Evolutionary conservation across 768 basidiomycete species (phyloP), one percentile per base, ranked within the genome.

Genomic region (Paxillus rubicundulus): DNA sequence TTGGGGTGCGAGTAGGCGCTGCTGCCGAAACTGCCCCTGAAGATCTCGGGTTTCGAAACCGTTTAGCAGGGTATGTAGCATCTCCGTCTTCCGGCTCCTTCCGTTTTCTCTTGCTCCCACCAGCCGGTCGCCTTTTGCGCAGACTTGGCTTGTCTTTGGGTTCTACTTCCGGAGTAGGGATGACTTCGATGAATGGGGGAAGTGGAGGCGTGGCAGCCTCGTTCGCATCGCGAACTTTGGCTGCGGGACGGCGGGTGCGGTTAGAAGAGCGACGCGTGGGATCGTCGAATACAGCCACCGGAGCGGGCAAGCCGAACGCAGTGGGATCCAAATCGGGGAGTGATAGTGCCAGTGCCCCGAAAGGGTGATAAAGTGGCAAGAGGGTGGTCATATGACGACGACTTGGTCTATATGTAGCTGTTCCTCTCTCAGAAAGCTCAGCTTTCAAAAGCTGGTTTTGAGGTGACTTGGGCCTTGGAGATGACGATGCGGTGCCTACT

Each of bases 41-140:
- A 13, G 61, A 75, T 54, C 85, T 70, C 6, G 82, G 77, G 49
- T 77, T 71, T 24, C 85, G 78, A 17, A 82, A 74, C 21, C 84
- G 77, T 68, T 86, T 87, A 10, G 85, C 82, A n/a, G 86, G 85
- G 61, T 86, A 87, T n/a, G 81, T 78, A 1, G 79, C 76, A 56
- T 87, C 84, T 12, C 78, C 80, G 42, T 85, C 84, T 40, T 86
- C 85, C 7, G 62, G 66, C 30, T 85, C 84, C 61, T 73, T 82
- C 18, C 85, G 74, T 62, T 78, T 84, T 49, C 86, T 73, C 63
- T 82, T 84, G 13, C 70, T 74, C 24, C 75, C 68, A 45, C 53
- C 74, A 66, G 63, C 73, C 20, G 41, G 24, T 6, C 68, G 68
- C 51, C 71, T 74, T 67, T 81, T 81, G 44, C 80, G 76, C 20